A percentile compares a stretch with the other conserved stretches of the same genome.
phyloP scores from a whole-genome alignment of 2,329 filamentous ascomycete genomes.

The Apiospora aurea region DNA sequence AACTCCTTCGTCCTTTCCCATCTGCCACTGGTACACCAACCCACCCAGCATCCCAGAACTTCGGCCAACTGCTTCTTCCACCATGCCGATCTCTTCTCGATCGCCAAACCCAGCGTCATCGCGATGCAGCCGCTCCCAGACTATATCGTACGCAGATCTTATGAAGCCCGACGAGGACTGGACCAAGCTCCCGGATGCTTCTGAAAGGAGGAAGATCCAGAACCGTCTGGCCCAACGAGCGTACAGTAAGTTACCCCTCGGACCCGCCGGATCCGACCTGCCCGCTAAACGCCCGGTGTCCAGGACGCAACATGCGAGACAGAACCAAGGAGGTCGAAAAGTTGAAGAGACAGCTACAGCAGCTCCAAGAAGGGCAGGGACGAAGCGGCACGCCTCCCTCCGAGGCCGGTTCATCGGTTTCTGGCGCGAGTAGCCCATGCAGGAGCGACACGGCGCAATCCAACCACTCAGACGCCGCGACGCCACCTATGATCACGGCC shows the following conservation, averaged over 20 bases:
- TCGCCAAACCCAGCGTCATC: slow-evolving; percentile 35
- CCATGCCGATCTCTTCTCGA: slow-evolving; percentile 7
- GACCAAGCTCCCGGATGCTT: slow-evolving; percentile 43
- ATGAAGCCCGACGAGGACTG: slow-evolving; percentile 46
- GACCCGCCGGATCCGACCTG: neutral
- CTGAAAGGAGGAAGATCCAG: slow-evolving; percentile 45
- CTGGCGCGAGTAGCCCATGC: slow-evolving; percentile 31
- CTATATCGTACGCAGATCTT: slow-evolving; percentile 43
- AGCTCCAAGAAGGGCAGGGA: slow-evolving; percentile 33
- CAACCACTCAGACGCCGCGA: slow-evolving; percentile 31
- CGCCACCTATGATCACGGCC: slow-evolving; percentile 30
- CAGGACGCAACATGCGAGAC: slow-evolving; percentile 37
- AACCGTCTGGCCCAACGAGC: slow-evolving; percentile 45
- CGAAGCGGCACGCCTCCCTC: slow-evolving; percentile 1
- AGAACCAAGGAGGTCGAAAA: slow-evolving; percentile 38
- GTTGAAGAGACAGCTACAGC: slow-evolving; percentile 36
- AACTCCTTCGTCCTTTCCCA: neutral
- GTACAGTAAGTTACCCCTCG: slow-evolving; percentile 38
- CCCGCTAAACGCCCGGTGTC: neutral
- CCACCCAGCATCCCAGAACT: neutral
- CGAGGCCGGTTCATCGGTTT: slow-evolving; percentile 27
- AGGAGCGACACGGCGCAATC: slow-evolving; percentile 12
- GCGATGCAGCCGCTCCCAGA: slow-evolving; percentile 43
- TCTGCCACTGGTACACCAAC: neutral
- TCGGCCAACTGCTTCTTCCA: neutral